Evolutionary conservation across 148 eudicot species (phyloP), one percentile per base, ranked within the genome.

Genomic region (Rhododendron ovatum): DNA sequence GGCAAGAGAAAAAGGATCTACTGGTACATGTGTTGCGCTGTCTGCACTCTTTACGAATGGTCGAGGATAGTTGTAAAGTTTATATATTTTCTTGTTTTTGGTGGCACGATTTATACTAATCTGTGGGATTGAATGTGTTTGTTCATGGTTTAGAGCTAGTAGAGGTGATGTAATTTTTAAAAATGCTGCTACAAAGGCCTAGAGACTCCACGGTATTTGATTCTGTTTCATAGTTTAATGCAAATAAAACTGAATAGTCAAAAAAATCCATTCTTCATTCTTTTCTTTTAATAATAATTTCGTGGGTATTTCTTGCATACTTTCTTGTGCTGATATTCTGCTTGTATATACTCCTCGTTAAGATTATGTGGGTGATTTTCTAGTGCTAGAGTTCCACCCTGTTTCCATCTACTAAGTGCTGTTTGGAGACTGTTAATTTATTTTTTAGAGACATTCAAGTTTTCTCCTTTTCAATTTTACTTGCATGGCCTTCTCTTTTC

Each of bases 261-360:
- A 15, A 17, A 4, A 4, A 13, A 26, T 83, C 17, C 17, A 20
- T 71, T 28, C 47, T 35, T 55, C 39, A 33, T 51, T 57, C 30
- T 55, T 79, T 22, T 33, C 84, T 47, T 45, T 15, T n/a, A 78
- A 18, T 79, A 24, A 55, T 28, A 78, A 43, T 30, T 45, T 37
- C 26, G 18, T 47, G 78, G 65, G 33, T 30, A 33, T 13, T 12
- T 71, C 48, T 79, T 63, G 22, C 45, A 39, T 75, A 30, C 20
- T 48, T 20, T 86, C 22, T 22, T 7, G 47, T 6, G 77, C 26
- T 59, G 77, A 48, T 43, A 5, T 80, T 61, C 79, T 83, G 35
- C 37, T 59, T 87, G 80, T 77, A 15, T 75, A 15, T 55, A 28
- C 30, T 87, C 51, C 67, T 83, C 63, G 50, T 50, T 50, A 28